Conservation (phyloP, 2,329 filamentous ascomycete species). For the Dactylonectria macrodidyma region DNA sequence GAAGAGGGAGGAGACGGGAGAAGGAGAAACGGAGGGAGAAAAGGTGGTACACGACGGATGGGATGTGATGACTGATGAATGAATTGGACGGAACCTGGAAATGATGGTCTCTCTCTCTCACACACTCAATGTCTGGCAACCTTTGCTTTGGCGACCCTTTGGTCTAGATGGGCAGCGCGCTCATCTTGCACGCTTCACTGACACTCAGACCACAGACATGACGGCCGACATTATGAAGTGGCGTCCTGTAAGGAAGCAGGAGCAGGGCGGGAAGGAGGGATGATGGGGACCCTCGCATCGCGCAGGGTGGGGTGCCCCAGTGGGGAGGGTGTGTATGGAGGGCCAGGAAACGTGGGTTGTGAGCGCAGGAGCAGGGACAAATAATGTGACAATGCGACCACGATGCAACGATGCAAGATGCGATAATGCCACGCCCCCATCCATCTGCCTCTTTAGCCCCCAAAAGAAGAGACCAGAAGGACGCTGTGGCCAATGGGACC, state of each 20-base stretch:
- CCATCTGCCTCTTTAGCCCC: neutral
- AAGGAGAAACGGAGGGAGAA: neutral
- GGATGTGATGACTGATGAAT: conserved; percentile 37
- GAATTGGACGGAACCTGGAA: conserved; percentile 30
- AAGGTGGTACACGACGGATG: conserved; percentile 21
- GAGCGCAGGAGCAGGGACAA: conserved; percentile 24
- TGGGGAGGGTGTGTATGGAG: conserved; percentile 2
- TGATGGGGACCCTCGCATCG: conserved; percentile 8
- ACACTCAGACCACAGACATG: conserved; percentile 7
- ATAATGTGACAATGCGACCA: conserved; percentile 26
- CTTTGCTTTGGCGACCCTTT: conserved; percentile 7
- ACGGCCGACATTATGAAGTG: conserved; percentile 22
- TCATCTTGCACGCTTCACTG: conserved; percentile 1
- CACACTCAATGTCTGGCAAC: conserved; percentile 11
- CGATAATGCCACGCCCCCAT: conserved; percentile 20
- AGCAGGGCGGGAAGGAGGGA: conserved; percentile 18
- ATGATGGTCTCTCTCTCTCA: conserved; percentile 21
- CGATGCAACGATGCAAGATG: conserved; percentile 29
- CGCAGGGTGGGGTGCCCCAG: neutral
- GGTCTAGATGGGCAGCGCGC: conserved; percentile 3
- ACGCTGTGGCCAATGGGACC: neutral
- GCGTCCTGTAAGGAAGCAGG: conserved; percentile 23
- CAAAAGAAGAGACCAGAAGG: conserved; percentile 16
- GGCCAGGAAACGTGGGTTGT: conserved; percentile 25
- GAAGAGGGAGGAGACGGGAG: neutral